Base-by-base conservation (phyloP, 2,329 filamentous ascomycete genomes). In the Ceratocystis eucalypticola region DNA sequence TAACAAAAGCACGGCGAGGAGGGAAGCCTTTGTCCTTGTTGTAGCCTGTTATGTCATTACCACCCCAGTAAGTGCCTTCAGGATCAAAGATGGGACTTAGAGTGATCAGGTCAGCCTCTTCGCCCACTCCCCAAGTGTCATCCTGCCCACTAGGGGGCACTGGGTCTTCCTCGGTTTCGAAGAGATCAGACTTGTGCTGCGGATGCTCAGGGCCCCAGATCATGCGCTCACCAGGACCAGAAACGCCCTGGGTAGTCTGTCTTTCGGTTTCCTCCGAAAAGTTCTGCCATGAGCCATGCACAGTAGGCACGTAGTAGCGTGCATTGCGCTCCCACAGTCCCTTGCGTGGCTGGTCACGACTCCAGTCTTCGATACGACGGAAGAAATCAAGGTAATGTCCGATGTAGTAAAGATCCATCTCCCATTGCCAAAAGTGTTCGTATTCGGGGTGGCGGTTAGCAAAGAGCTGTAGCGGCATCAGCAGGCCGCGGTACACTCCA, bases 391-490 rank as follows among this genome's bases (percentile, higher is more conserved):
- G 91, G 77, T 89, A 93, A 75, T 96, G 91, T 45, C 91, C 91
- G 0, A 88, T 94, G 74, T 95, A 96, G 37, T 91, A 86, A 57
- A 92, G 85, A 72, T 96, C 91, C 87, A 96, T 93, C 75, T 96
- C 91, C 89, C 91, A 95, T 70, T 96, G 89, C 91, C 91, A 96
- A 75, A 91, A 91, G 76, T 86, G 89, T 61, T 95, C 90, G 72
- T 92, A 96, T 74, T 96, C 91, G 0, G 89, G 88, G 75, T 96
- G 91, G 71, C 85, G 83, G 72, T 92, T 86, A 5, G 92, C 89
- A 74, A 97, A 97, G 75, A 93, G 89, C 73, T 96, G 92, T 78
- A 97, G 86, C 0, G 92, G 91, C 90, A 97, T 96, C 71, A 91
- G 91, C 8, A 94, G 84, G 65, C 90, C 92, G 64, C 94, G 88